A percentile compares a stretch with the other conserved stretches of the same genome.
phyloP scores from a whole-genome alignment of 192 early-diverging fungal species.

The Cladochytrium replicatum region DNA sequence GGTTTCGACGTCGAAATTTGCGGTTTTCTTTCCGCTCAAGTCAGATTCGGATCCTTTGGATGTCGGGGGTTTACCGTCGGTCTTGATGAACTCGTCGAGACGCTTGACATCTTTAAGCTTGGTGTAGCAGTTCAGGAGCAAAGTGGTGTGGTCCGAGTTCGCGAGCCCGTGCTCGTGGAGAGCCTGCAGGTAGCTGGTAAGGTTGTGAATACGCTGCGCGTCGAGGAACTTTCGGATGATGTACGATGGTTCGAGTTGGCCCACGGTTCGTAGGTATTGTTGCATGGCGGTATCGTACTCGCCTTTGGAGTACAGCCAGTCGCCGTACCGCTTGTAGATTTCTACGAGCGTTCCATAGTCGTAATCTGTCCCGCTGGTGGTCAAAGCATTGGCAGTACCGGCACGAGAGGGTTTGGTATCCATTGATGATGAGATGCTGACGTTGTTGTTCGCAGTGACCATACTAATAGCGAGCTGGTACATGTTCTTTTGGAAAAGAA shows the following conservation, averaged over 20 bases:
- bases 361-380: constrained; percentile 48
- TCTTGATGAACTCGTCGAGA: constrained; percentile 84
- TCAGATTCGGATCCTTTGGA: constrained; percentile 44
- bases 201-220: constrained; percentile 82
- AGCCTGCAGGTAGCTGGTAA: constrained; percentile 82
- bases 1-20: constrained; percentile 85
- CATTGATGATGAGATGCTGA: constrained; percentile 1
- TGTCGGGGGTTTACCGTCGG: too few relatives aligned
- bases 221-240: constrained; percentile 94
- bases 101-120: constrained; percentile 78
- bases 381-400: not conserved
- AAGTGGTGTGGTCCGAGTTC: constrained; percentile 89
- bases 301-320: constrained; percentile 68
- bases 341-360: constrained; percentile 77
- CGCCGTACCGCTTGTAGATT: constrained; percentile 89
- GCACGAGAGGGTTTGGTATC: constrained; percentile 1
- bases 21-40: constrained; percentile 20
- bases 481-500: constrained; percentile 81
- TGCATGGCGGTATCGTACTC: constrained; percentile 86
- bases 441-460: constrained; percentile 27
- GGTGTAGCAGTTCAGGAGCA: constrained; percentile 95
- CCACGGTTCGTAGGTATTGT: constrained; percentile 87
- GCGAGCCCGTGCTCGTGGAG: constrained; percentile 80
- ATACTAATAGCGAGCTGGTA: constrained; percentile 82
- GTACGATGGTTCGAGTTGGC: constrained; percentile 89